Base-by-base conservation (phyloP, 257 asterid species). In the Plantago ovata region DNA sequence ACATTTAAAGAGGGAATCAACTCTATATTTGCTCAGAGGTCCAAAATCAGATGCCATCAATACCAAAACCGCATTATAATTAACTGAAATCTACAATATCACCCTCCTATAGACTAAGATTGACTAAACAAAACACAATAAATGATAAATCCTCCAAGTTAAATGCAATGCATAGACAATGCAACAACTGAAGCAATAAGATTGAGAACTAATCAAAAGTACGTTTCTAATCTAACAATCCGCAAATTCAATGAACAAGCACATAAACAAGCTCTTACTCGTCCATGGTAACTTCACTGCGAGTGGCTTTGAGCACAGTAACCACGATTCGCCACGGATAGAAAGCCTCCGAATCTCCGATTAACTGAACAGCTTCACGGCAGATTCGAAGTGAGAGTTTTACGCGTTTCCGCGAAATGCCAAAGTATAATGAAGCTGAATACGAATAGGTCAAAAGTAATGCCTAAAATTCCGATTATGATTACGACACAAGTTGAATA, bases 281-380 rank as follows among this genome's bases (percentile, higher is more conserved):
- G 53, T 80, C 87, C 87, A 80, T 80, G 38, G 77, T 63, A 60
- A 50, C 56, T 71, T 3, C 66, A 62, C 13, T 20, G 66, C 6
- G 22, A 20, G 56, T 28, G 36, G 7, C 36, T 28, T 28, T 6
- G 36, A 36, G 36, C 53, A 22, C 64, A 9, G 28, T 13, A 61
- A 64, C 60, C 42, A 52, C 36, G 46, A 59, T 63, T 61, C 51
- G 60, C 14, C 10, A 11, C 20, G 14, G 52, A 61, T 39, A 36
- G 20, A 8, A 2, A 28, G 7, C 7, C 36, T 28, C 36, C 36
- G 36, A n/a, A n/a, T n/a, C n/a, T n/a, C n/a, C n/a, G n/a, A n/a
- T 41, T 44, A 54, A 60, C 60, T 38, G 52, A 24, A 47, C 66
- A 45, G 47, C 50, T 66, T 16, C 56, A 38, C 58, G 54, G 67